Evolutionary conservation across 164 flowering plant genomes (phyloP).

Genomic region (Stephania cephalantha): DNA sequence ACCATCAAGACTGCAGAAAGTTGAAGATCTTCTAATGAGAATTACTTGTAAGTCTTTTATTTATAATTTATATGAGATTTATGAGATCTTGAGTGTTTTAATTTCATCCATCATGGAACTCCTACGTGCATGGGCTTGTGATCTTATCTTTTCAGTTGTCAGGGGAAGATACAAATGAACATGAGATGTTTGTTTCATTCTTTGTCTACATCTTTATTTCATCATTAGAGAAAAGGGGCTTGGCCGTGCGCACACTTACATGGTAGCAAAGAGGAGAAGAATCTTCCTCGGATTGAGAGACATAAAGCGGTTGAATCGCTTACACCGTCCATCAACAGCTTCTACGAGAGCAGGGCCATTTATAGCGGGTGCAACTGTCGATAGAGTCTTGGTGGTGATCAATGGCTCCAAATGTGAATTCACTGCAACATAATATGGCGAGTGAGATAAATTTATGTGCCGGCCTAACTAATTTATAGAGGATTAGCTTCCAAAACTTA

Average conservation of each 20-base stretch:
- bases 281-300: slow-evolving; percentile 29
- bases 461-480: not conserved
- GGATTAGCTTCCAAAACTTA: not conserved
- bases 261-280: slow-evolving; percentile 31
- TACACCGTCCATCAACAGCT: slow-evolving; percentile 21
- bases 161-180: no score
- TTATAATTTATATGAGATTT: no score
- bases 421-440: slow-evolving; percentile 14
- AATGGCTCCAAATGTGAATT: slow-evolving; percentile 26
- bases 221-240: not conserved
- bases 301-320: slow-evolving; percentile 23
- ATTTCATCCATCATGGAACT: no score
- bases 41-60: no score
- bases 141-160: no score
- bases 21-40: no score
- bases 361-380: slow-evolving; percentile 13
- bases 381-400: slow-evolving; percentile 20
- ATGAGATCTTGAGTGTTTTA: no score
- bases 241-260: slow-evolving; percentile 18
- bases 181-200: not conserved
- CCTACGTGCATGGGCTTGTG: no score
- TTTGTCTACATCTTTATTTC: not conserved
- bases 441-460: not conserved
- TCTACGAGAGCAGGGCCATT: slow-evolving; percentile 12
- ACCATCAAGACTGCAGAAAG: no score